phyloP scores from a whole-genome alignment of 2,329 filamentous ascomycete genomes.

The Ascochyta rabiei region DNA sequence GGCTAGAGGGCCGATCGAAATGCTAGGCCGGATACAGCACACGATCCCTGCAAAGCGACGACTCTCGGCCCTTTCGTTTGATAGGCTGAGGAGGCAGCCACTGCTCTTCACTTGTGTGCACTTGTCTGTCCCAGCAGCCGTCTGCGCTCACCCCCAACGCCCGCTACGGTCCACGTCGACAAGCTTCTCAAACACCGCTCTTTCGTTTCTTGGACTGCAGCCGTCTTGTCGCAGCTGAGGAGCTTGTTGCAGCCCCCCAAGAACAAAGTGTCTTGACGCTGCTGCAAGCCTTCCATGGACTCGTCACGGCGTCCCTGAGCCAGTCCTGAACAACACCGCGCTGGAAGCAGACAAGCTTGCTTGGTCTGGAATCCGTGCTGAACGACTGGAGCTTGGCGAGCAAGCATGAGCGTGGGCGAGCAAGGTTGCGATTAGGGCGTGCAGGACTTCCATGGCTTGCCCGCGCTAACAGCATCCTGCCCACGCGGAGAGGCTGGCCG shows the following conservation, averaged over 20 bases:
- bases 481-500: conserved; percentile 29
- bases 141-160: conserved; percentile 10
- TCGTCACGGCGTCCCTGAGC: conserved; percentile 25
- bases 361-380: conserved; percentile 22
- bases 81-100: conserved; percentile 14
- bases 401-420: conserved; percentile 15
- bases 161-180: conserved; percentile 1
- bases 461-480: conserved; percentile 6
- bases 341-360: conserved; percentile 18
- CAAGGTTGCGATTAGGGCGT: conserved; percentile 16
- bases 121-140: conserved; percentile 7
- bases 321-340: conserved; percentile 6
- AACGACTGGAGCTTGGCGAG: conserved; percentile 26
- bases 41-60: conserved; percentile 3
- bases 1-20: conserved; percentile 14
- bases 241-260: conserved; percentile 2
- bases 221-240: not conserved
- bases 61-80: conserved; percentile 14
- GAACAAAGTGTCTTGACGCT: conserved; percentile 16
- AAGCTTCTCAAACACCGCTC: not conserved
- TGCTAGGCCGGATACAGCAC: conserved; percentile 7
- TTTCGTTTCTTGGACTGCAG: not conserved
- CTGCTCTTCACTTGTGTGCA: conserved; percentile 10
- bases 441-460: conserved; percentile 15
- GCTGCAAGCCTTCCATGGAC: conserved; percentile 15